Evolutionary conservation across 1,284 basidiomycete species (phyloP), one percentile per base, ranked within the genome.

Genomic region (Boletus calvinii): DNA sequence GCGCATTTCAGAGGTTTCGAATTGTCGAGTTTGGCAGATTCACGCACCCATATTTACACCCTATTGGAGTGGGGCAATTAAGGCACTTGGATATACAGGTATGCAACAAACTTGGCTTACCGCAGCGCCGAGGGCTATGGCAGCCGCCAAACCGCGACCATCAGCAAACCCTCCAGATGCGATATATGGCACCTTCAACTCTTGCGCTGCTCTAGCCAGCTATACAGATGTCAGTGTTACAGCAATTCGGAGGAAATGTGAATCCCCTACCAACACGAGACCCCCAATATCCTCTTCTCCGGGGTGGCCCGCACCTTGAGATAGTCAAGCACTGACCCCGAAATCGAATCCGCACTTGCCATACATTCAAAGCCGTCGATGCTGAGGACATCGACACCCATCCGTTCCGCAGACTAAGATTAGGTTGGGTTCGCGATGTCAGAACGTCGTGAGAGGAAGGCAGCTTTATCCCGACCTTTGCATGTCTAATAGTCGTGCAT

Each of bases 251-350:
- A 31, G 26, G 38, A 18, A 37, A 15, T 22, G 10, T n/a, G 20
- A 13, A 42, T 24, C 67, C 77, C 55, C 3, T 61, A 94, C 90
- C 69, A 98, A 72, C 5, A 97, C 87, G n/a, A 98, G 66, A 6
- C 91, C 92, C 10, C 92, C 92, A 32, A 97, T 90, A 68, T 98
- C 95, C 52, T 97, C 91, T 67, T 98, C 95, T 56, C 94, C 94
- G 6, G 94, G 94, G 69, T 97, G 93, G 29, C 94, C 94, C 35
- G 93, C 92, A 65, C 89, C 89, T 91, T 66, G 30, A 36, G 3
- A 43, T 29, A 8, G 1, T 12, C 35, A 46, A 32, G 4, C 4
- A 41, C 46, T 31, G 43, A 20, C 34, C 43, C 54, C 20, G 42
- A 35, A 40, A 29, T 22, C n/a, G 22, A 48, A 18, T 29, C 4